Conservation (phyloP, 2,329 filamentous ascomycete genomes). For the Cytospora paraplurivora region DNA sequence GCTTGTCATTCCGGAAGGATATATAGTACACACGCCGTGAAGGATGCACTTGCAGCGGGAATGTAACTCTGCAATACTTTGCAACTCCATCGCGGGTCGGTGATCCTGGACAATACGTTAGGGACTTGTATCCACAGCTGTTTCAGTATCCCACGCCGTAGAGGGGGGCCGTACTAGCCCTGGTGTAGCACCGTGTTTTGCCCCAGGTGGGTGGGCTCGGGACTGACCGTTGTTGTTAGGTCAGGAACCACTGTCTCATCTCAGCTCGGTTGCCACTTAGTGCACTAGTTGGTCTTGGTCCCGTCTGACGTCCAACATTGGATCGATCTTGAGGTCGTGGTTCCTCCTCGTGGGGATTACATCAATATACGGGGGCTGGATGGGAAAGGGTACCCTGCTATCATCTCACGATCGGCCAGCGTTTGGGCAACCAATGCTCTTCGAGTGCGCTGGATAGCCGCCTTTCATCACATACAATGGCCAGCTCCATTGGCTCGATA, state of each 20-base stretch:
- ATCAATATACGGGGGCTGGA: background rate
- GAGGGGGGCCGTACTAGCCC: background rate
- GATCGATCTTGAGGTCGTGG: background rate
- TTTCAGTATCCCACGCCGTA: background rate
- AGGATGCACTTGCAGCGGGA: background rate
- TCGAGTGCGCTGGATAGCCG: background rate
- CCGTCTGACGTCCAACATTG: background rate
- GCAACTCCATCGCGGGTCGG: background rate
- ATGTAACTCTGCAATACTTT: background rate
- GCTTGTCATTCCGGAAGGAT: background rate
- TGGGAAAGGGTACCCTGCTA: conserved; percentile 1
- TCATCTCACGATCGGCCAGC: background rate
- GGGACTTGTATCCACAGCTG: background rate
- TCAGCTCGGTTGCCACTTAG: conserved; percentile 5
- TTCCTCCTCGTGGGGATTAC: background rate
- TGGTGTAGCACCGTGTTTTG: background rate
- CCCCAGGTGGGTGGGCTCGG: background rate
- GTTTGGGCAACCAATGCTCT: conserved; percentile 9
- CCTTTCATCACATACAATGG: too few relatives aligned
- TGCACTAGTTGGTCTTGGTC: background rate
- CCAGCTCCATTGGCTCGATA: background rate
- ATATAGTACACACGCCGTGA: background rate
- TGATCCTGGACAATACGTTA: background rate
- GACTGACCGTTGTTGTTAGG: background rate
- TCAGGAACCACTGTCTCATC: conserved; percentile 4